Percentiles rank a stretch among this genome's conserved stretches.
These are phyloP conservation scores for Nymphaea colorata DNA, from an alignment of 164 flowering plant genomes.

Conservation along the genomic window DNA sequence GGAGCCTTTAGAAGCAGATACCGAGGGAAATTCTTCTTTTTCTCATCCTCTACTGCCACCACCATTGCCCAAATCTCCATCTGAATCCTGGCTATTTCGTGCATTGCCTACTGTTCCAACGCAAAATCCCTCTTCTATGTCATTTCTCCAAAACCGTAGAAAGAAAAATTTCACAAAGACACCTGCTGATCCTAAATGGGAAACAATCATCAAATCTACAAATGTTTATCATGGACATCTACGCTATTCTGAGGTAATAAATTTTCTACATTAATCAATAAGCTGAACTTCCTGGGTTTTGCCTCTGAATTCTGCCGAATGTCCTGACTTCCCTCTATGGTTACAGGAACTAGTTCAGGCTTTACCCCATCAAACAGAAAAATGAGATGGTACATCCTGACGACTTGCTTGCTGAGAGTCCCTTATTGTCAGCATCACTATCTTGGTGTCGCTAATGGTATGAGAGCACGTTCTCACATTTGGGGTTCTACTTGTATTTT, in stretches of 20 bases:
- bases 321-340: neutral
- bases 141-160: conserved; percentile 7
- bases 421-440: neutral
- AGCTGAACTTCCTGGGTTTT: neutral
- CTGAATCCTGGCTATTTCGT: conserved; percentile 93
- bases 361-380: neutral
- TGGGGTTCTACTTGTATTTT: too few relatives aligned
- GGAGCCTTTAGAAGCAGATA: neutral
- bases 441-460: neutral
- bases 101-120: conserved; percentile 48
- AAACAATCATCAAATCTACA: conserved; percentile 74
- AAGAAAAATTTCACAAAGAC: conserved; percentile 16
- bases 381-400: neutral
- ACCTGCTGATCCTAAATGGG: conserved; percentile 56
- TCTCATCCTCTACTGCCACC: conserved; percentile 33
- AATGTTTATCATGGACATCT: conserved; percentile 35
- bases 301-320: neutral
- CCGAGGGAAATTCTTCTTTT: neutral
- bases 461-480: too few relatives aligned
- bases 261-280: neutral
- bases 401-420: neutral
- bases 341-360: neutral
- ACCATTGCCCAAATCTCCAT: conserved; percentile 81
- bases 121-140: conserved; percentile 16
- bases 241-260: conserved; percentile 19